A percentile compares a stretch with the other conserved stretches of the same genome.
phyloP scores from a whole-genome alignment of 2,329 filamentous ascomycete species.

The Colletotrichum camelliae region DNA sequence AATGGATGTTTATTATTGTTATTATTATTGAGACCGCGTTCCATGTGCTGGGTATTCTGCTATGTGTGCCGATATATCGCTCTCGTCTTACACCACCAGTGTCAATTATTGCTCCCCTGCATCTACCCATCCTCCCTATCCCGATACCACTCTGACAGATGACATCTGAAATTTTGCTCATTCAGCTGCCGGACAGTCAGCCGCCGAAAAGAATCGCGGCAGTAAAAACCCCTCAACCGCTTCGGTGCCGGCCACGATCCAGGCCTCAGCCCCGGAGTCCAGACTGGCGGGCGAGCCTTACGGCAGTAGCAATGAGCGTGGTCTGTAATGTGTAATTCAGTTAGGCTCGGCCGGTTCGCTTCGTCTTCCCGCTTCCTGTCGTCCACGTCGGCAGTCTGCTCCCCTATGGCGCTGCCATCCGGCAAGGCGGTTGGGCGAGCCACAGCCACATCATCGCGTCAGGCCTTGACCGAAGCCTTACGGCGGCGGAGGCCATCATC shows the following conservation, averaged over 20 bases:
- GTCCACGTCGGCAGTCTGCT: neutral
- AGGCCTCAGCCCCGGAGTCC: neutral
- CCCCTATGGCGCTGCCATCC: neutral
- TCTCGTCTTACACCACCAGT: neutral
- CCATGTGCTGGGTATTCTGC: neutral
- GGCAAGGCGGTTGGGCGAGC: neutral
- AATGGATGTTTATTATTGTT: neutral
- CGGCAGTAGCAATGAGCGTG: neutral
- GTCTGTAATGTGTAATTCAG: neutral
- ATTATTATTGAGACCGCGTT: neutral
- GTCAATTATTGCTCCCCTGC: neutral
- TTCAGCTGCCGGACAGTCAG: neutral
- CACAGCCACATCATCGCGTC: neutral
- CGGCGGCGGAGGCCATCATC: neutral
- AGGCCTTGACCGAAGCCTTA: neutral
- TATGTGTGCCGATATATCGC: neutral
- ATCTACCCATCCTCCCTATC: neutral
- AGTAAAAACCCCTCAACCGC: neutral
- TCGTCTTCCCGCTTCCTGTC: neutral
- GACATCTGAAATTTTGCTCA: neutral
- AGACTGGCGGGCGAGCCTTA: conserved; percentile 1
- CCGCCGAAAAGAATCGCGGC: neutral
- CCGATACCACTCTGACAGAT: neutral
- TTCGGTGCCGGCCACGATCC: neutral
- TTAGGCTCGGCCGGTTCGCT: neutral